Evolutionary conservation across 371 early-diverging fungal species (phyloP), one percentile per base, ranked within the genome.

Genomic region (Globomyces sp.): DNA sequence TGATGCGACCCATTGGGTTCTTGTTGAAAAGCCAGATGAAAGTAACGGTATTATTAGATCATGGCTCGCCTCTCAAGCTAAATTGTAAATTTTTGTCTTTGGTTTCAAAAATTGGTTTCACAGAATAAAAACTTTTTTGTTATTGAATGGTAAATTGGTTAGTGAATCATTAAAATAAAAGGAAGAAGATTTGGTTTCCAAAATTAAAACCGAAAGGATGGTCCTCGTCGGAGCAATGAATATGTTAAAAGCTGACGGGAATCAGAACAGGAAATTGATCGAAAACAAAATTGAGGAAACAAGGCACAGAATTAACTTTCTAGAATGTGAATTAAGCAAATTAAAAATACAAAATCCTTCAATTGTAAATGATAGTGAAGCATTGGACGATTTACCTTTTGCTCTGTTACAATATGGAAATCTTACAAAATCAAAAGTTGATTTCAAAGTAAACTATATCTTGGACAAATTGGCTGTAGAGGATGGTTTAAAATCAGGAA

Each of bases 381-480:
- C 24, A 24, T 24, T 24, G 24, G 24, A 24, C 24, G 24, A 24
- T 24, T 24, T 24, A 24, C 24, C 24, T 24, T 24, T 24, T 24
- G 24, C 24, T 24, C 55, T 65, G 69, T 57, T 71, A 65, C 65
- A 72, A 67, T 3, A 65, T 67, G n/a, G 69, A 69, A 13, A 65
- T 78, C 64, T 92, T 94, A 4, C 79, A 85, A 42, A 87, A 91
- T 53, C 93, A 24, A 24, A 94, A 74, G 88, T 97, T 34, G 87
- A 90, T 50, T 85, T 89, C 71, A 91, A 92, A 70, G 74, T 97
- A 55, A 90, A 92, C 55, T 93, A 96, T 71, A 78, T 95, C 58
- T 88, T 90, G 47, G 89, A 88, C 76, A 95, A 94, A 73, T 83
- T 94, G 24, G 91, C 92, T 71, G 88, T 93, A 3, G 98, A 95